A percentile compares a stretch with the other conserved stretches of the same genome.
These are phyloP conservation scores for Silybum marianum DNA, from an alignment of 129 eudicot genomes.

Conservation along the genomic window DNA sequence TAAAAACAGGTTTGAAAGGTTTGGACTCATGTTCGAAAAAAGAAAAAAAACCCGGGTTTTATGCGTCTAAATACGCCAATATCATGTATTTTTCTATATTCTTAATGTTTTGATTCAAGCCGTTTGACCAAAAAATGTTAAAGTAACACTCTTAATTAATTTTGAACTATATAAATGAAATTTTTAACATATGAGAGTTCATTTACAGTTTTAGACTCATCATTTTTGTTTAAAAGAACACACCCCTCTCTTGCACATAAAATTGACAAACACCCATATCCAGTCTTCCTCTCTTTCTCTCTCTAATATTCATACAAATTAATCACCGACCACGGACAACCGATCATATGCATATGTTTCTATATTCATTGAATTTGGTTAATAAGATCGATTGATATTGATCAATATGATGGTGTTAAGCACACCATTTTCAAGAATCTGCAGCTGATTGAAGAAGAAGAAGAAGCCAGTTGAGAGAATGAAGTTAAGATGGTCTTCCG, in stretches of 20 bases:
- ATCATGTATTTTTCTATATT: too few species aligned
- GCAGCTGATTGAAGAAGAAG: background rate
- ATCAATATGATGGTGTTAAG: background rate
- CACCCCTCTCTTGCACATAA: background rate
- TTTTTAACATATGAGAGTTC: background rate
- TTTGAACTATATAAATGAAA: background rate
- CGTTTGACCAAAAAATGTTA: too few species aligned
- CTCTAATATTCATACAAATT: background rate
- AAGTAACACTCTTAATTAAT: too few species aligned
- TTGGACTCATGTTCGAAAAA: too few species aligned
- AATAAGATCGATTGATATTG: background rate
- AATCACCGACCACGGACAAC: slow-evolving; percentile 7
- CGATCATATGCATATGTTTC: slow-evolving; percentile 6
- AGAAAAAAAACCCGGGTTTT: too few species aligned
- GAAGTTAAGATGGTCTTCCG: slow-evolving; percentile 6
- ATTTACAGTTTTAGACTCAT: background rate
- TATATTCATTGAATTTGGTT: background rate
- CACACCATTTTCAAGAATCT: background rate
- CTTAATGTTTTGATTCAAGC: too few species aligned
- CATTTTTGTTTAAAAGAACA: background rate
- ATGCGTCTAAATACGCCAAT: too few species aligned
- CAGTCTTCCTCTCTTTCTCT: background rate
- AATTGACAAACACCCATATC: background rate
- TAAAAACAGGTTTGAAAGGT: too few species aligned
- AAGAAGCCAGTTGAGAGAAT: background rate